phyloP scores from a whole-genome alignment of 306 rosid genomes.

The Ochetophila trinervis region DNA sequence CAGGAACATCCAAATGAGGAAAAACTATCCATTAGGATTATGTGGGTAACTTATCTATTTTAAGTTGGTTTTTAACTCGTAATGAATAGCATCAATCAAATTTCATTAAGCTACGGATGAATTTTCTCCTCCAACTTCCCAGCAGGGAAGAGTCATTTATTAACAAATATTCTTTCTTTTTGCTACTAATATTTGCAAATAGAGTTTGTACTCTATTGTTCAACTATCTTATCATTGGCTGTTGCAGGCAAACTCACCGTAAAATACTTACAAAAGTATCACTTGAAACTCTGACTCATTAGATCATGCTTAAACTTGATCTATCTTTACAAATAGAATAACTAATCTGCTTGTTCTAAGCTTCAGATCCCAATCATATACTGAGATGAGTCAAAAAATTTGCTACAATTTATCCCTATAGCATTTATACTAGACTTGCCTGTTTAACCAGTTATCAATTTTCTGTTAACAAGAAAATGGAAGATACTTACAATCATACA shows the following conservation, averaged over 20 bases:
- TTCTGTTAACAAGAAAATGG: slow-evolving; percentile 15
- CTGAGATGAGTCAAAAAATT: not conserved
- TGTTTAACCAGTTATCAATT: slow-evolving; percentile 13
- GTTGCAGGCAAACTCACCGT: not conserved
- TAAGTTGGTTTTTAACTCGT: not conserved
- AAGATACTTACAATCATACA: slow-evolving; percentile 70
- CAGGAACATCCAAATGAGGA: slow-evolving; percentile 4
- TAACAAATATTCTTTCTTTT: not conserved
- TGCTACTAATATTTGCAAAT: not conserved
- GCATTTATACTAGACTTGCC: slow-evolving; percentile 4
- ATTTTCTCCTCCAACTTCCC: not conserved
- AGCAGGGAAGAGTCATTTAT: not conserved
- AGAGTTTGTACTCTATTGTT: not conserved
- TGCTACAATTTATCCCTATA: not conserved
- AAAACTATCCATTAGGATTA: not conserved
- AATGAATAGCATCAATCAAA: not conserved
- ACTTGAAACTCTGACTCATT: not conserved
- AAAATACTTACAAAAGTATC: not conserved
- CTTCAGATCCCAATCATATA: no score
- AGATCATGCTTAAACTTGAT: not conserved
- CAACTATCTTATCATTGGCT: not conserved
- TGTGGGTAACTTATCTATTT: not conserved
- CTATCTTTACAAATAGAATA: not conserved
- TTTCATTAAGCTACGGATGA: no score
- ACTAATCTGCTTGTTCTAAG: not conserved